A percentile compares a stretch with the other conserved stretches of the same genome.
phyloP scores from a whole-genome alignment of 345 rosid species.

The Dipteronia sinensis region DNA sequence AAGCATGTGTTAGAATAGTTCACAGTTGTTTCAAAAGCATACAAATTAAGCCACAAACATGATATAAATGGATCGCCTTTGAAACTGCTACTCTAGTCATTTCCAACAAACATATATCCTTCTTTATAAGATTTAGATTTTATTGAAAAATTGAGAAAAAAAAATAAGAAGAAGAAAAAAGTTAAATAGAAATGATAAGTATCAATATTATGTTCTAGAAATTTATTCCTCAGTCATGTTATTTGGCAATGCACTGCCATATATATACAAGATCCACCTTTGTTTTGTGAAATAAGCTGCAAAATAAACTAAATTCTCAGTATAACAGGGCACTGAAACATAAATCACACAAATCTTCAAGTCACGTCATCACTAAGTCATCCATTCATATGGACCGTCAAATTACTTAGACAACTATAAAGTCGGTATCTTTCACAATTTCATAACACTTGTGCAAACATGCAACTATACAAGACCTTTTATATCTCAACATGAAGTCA shows the following conservation, averaged over 20 bases:
- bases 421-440: background rate
- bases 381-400: background rate
- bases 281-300: background rate
- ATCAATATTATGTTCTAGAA: background rate
- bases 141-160: background rate
- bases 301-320: background rate
- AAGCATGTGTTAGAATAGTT: slow-evolving; percentile 5
- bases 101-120: background rate
- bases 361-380: background rate
- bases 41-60: background rate
- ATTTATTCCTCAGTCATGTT: background rate
- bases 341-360: background rate
- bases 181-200: background rate
- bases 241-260: background rate
- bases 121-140: background rate
- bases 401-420: background rate
- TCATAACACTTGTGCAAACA: background rate
- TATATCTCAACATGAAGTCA: background rate
- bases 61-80: background rate
- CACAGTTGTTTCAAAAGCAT: background rate
- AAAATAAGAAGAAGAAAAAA: too few relatives aligned
- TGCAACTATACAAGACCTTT: background rate
- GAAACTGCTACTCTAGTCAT: background rate
- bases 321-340: background rate
- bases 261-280: background rate